Base-by-base conservation (phyloP, 306 rosid genomes). In the Adenanthera pavonina region DNA sequence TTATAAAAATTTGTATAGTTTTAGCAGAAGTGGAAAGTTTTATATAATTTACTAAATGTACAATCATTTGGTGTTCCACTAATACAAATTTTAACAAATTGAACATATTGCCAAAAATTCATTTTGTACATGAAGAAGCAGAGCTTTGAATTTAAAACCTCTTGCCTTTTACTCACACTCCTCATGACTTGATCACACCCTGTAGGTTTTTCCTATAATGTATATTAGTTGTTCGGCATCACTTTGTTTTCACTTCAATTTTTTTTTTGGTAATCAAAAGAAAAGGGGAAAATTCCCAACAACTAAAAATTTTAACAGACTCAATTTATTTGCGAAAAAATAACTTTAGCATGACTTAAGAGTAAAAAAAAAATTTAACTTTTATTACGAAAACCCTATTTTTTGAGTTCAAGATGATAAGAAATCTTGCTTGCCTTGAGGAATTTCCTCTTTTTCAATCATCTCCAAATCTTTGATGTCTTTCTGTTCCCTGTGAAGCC, bases 401-500 rank as follows among this genome's bases (percentile, higher is more conserved):
- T 80, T 60, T 48, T 19, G 30, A 68, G 49, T 68, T 51, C 74
- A 77, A 82, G 30, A 25, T 4, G n/a, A 68, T 43, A 72, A 54
- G 84, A 85, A 61, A 66, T 46, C 77, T 74, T 86, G 76, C 19
- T 47, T 74, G 67, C 43, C 70, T 3, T 69, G 59, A 11, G 75
- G 60, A 66, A 78, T 78, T 81, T 84, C 80, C 25, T 78, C 68
- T 46, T 83, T 82, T 65, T 71, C 86, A 9, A 72, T 40, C 76
- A 80, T 74, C 73, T 82, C 84, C 67, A 79, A 52, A 57, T 72
- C 76, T 59, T 66, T 76, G n/a, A 73, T 47, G 72, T 81, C 84
- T n/a, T 61, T 72, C 16, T 62, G 57, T 43, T 70, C 80, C 3
- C 49, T 36, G 49, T 54, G 71, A 47, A 75, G 69, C 52, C 19